Percentiles rank a stretch among this genome's conserved stretches.
These are phyloP conservation scores for Fragilariopsis cylindrus DNA, from an alignment of 108 stramenopile genomes.

Conservation along the genomic window DNA sequence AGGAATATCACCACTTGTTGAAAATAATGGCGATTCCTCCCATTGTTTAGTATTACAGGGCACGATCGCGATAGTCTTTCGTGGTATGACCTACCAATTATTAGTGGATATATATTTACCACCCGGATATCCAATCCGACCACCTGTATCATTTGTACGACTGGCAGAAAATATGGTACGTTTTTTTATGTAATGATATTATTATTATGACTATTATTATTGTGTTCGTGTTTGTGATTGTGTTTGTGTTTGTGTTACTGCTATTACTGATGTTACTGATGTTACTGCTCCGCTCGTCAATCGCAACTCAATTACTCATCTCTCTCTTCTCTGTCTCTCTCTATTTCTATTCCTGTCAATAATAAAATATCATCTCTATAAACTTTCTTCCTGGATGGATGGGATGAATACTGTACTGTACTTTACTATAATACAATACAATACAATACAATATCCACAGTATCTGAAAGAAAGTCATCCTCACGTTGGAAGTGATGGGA, in stretches of 20 bases:
- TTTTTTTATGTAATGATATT: background rate
- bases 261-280: too few relatives aligned
- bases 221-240: too few relatives aligned
- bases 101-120: constrained; percentile 93
- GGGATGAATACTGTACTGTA: too few relatives aligned
- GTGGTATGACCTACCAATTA: constrained; percentile 86
- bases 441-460: constrained; percentile 2
- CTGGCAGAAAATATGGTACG: constrained; percentile 68
- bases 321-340: background rate
- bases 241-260: too few relatives aligned
- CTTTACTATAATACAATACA: background rate
- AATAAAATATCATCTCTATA: background rate
- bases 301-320: background rate
- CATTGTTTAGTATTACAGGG: constrained; percentile 73
- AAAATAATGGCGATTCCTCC: constrained; percentile 63
- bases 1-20: constrained; percentile 57
- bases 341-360: background rate
- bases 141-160: constrained; percentile 87
- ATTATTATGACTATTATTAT: too few relatives aligned
- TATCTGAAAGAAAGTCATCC: constrained; percentile 86
- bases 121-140: constrained; percentile 76
- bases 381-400: too few relatives aligned
- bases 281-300: too few relatives aligned
- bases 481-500: constrained; percentile 85
- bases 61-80: constrained; percentile 88